Conservation (phyloP, 345 rosid species). For the Geranium brycei region DNA sequence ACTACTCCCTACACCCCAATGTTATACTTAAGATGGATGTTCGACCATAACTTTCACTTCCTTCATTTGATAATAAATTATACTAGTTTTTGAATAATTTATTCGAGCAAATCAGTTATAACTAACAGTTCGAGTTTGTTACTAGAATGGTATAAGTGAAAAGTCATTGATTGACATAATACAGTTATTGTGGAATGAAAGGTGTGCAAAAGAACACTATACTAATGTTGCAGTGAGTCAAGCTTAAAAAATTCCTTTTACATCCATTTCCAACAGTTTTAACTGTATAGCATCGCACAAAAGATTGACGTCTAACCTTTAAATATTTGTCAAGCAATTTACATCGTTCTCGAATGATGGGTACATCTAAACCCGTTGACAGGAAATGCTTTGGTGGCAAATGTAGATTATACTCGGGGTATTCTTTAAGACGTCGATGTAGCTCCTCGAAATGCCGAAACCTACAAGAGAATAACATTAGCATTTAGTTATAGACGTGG, state of each 20-base stretch:
- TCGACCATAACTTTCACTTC: no score
- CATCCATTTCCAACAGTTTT: neutral
- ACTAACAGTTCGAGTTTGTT: neutral
- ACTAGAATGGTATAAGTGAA: neutral
- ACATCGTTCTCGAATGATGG: conserved; percentile 83
- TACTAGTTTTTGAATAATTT: neutral
- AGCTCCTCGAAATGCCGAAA: conserved; percentile 99
- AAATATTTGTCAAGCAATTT: conserved; percentile 69
- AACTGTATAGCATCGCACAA: conserved; percentile 2
- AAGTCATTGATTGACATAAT: neutral
- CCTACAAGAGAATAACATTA: conserved; percentile 23
- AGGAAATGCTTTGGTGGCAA: conserved; percentile 97
- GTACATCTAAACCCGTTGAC: conserved; percentile 74
- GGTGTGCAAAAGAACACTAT: neutral
- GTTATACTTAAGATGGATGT: no score
- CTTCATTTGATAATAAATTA: no score
- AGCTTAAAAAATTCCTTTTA: neutral
- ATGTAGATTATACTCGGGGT: conserved; percentile 80
- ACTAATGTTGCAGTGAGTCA: neutral
- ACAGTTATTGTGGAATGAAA: neutral
- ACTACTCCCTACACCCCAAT: no score
- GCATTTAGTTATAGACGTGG: conserved; percentile 3
- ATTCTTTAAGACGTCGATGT: conserved; percentile 84
- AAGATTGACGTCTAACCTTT: conserved; percentile 44
- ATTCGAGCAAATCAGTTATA: neutral